Evolutionary conservation across 1,284 basidiomycete species (phyloP).

Genomic region (Butyriboletus regius): DNA sequence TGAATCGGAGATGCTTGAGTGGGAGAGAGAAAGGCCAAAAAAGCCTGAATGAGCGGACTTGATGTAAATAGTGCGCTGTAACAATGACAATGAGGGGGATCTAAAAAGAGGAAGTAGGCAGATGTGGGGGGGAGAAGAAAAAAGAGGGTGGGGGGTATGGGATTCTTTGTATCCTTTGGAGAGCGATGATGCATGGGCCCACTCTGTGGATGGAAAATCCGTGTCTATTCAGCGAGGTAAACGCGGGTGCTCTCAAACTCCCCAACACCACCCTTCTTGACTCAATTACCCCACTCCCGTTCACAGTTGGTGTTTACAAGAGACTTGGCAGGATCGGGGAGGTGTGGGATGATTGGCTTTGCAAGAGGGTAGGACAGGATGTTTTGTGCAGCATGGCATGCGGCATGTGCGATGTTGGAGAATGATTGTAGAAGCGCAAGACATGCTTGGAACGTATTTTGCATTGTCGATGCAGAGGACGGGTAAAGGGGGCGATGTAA

Average conservation of each 20-base stretch:
- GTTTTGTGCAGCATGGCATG: slow-evolving; percentile 81
- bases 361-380: slow-evolving; percentile 89
- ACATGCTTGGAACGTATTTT: slow-evolving; percentile 57
- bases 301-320: slow-evolving; percentile 80
- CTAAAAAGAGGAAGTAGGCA: slow-evolving; percentile 15
- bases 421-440: slow-evolving; percentile 76
- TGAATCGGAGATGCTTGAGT: slow-evolving; percentile 19
- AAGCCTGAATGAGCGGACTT: slow-evolving; percentile 11
- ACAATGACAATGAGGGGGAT: slow-evolving; percentile 6
- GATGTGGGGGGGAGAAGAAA: slow-evolving; percentile 12
- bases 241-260: slow-evolving; percentile 94
- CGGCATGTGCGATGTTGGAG: slow-evolving; percentile 82
- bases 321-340: slow-evolving; percentile 83
- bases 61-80: slow-evolving; percentile 23
- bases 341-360: slow-evolving; percentile 86
- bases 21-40: slow-evolving; percentile 10
- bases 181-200: slow-evolving; percentile 28
- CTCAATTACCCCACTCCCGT: slow-evolving; percentile 78
- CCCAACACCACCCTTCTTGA: slow-evolving; percentile 77
- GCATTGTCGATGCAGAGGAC: slow-evolving; percentile 44
- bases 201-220: slow-evolving; percentile 42
- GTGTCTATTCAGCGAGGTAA: slow-evolving; percentile 93
- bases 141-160: slow-evolving; percentile 4
- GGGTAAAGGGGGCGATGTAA: slow-evolving; percentile 64
- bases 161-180: slow-evolving; percentile 23